A percentile compares a stretch with the other conserved stretches of the same genome.
Conservation (phyloP, 106 monocot species). For the Ottelia alismoides region DNA sequence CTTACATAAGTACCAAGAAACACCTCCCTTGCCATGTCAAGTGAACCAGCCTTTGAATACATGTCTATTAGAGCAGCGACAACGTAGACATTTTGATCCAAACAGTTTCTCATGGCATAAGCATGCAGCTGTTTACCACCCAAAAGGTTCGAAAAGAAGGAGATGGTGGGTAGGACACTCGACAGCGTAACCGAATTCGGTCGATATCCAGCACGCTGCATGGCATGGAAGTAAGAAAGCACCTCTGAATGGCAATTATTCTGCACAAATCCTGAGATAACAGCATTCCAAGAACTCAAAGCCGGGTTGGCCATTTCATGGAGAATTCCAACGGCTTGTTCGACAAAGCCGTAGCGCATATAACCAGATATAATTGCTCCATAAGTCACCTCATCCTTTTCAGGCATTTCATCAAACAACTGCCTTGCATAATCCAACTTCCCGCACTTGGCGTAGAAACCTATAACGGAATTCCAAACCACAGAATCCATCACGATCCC, state of each 20-base stretch:
- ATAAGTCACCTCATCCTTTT: slow-evolving; percentile 14
- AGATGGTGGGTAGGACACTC: slow-evolving; percentile 6
- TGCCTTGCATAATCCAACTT: slow-evolving; percentile 9
- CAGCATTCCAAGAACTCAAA: slow-evolving; percentile 15
- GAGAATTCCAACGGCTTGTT: slow-evolving; percentile 5
- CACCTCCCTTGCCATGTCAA: slow-evolving; percentile 16
- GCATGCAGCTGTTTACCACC: slow-evolving; percentile 11
- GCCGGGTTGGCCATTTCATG: background rate
- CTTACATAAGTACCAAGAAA: slow-evolving; percentile 10
- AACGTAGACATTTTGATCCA: slow-evolving; percentile 8
- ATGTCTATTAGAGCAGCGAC: slow-evolving; percentile 18
- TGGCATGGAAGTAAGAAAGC: background rate
- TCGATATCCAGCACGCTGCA: slow-evolving; percentile 3
- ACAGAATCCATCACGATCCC: slow-evolving; percentile 1
- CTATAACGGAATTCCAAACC: slow-evolving; percentile 13
- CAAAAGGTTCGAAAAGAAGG: slow-evolving; percentile 9
- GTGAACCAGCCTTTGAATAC: slow-evolving; percentile 45
- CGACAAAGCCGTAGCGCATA: slow-evolving; percentile 6
- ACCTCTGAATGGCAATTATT: slow-evolving; percentile 10
- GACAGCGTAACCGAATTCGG: slow-evolving; percentile 13
- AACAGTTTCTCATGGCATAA: slow-evolving; percentile 9
- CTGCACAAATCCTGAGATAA: slow-evolving; percentile 13
- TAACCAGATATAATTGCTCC: slow-evolving; percentile 16
- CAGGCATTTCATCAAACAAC: slow-evolving; percentile 6
- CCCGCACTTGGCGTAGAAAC: slow-evolving; percentile 11